Conservation (phyloP, 129 eudicot genomes). For the Centella asiatica region DNA sequence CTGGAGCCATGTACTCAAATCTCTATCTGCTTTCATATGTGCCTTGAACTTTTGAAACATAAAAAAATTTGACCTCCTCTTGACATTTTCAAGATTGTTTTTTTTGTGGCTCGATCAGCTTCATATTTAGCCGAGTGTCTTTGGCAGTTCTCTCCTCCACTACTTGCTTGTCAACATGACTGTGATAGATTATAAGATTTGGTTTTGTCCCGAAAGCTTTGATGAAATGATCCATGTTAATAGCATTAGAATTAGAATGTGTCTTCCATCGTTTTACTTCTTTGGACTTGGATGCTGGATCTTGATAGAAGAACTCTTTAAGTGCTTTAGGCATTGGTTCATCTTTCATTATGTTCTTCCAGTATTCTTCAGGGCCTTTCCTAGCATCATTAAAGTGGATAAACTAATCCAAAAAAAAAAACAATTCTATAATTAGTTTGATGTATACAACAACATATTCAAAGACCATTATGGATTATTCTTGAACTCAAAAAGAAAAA, state of each 20-base stretch:
- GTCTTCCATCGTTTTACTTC: not conserved
- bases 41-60: not conserved
- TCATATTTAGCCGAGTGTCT: not conserved
- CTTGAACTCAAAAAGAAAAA: too few relatives aligned
- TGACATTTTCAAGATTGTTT: not conserved
- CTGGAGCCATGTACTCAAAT: not conserved
- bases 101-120: not conserved
- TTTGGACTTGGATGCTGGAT: conserved; percentile 13
- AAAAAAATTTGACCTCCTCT: not conserved
- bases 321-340: conserved; percentile 58
- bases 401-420: conserved; percentile 24
- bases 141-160: not conserved
- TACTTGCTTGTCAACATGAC: conserved; percentile 20
- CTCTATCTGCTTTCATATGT: not conserved
- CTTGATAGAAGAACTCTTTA: conserved; percentile 30
- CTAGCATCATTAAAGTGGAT: conserved; percentile 33
- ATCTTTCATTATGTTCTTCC: conserved; percentile 56
- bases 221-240: conserved; percentile 21
- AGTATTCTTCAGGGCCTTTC: conserved; percentile 47
- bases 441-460: not conserved
- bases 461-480: not conserved
- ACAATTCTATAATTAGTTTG: not conserved
- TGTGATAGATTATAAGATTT: conserved; percentile 32
- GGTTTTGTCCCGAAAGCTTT: conserved; percentile 30
- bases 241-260: not conserved